These are phyloP conservation scores for Myriosclerotinia scirpicola DNA, from an alignment of 2,329 filamentous ascomycete genomes.

Conservation along the genomic window DNA sequence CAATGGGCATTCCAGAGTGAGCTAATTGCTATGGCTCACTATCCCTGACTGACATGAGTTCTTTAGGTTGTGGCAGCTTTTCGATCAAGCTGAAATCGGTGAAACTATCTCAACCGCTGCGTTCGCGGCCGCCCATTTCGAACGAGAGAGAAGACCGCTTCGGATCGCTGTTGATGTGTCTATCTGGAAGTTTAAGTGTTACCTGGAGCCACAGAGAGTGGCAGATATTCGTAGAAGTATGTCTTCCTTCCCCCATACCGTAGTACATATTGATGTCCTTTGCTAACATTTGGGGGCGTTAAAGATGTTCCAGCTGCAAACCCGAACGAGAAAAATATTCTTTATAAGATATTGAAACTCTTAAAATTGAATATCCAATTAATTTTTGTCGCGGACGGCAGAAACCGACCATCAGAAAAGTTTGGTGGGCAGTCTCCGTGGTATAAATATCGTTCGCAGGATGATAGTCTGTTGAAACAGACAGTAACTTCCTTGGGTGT, in stretches of 20 bases:
- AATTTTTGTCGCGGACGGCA: slow-evolving; percentile 85
- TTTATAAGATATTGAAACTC: slow-evolving; percentile 79
- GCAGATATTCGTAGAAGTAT: slow-evolving; percentile 57
- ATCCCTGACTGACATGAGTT: neutral
- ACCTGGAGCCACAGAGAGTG: slow-evolving; percentile 67
- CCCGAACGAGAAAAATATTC: slow-evolving; percentile 48
- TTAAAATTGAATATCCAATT: slow-evolving; percentile 73
- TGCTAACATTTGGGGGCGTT: neutral
- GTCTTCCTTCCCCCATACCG: neutral
- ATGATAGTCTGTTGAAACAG: slow-evolving; percentile 12
- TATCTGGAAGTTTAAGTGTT: slow-evolving; percentile 92
- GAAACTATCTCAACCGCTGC: slow-evolving; percentile 21
- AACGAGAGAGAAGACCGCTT: slow-evolving; percentile 66
- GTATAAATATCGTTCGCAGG: slow-evolving; percentile 22
- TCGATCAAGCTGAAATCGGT: slow-evolving; percentile 18
- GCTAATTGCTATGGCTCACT: neutral
- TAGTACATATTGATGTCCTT: neutral
- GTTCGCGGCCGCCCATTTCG: slow-evolving; percentile 72
- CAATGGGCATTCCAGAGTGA: slow-evolving; percentile 16
- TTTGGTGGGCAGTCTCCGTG: neutral
- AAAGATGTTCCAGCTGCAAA: slow-evolving; percentile 46
- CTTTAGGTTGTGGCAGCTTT: slow-evolving; percentile 9
- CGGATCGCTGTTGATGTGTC: slow-evolving; percentile 87
- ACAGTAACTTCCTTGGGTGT: slow-evolving; percentile 82
- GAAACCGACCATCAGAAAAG: slow-evolving; percentile 65